phyloP scores from a whole-genome alignment of 1,284 basidiomycete genomes.

The Naganishia liquefaciens region DNA sequence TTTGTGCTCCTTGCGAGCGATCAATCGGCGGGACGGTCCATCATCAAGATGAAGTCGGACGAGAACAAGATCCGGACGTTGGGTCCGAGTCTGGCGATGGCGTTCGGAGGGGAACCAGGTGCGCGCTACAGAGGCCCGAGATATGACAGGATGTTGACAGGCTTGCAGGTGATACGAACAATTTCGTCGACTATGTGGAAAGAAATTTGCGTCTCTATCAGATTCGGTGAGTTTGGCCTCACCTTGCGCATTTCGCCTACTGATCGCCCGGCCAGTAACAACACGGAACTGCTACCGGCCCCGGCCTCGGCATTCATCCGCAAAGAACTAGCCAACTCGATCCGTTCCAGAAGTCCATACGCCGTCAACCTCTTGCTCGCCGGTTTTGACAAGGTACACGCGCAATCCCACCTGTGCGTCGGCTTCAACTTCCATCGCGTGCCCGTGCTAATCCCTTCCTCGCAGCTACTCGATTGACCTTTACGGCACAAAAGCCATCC shows the following conservation, averaged over 20 bases:
- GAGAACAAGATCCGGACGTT: slow-evolving; percentile 88
- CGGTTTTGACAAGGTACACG: slow-evolving; percentile 74
- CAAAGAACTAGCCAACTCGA: slow-evolving; percentile 79
- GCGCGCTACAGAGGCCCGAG: slow-evolving; percentile 35
- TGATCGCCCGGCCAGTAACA: slow-evolving; percentile 55
- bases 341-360: slow-evolving; percentile 86
- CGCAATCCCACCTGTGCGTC: slow-evolving; percentile 57
- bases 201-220: slow-evolving; percentile 94
- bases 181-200: slow-evolving; percentile 95
- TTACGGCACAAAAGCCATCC: slow-evolving; percentile 80
- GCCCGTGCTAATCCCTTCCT: too few species aligned
- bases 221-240: slow-evolving; percentile 66
- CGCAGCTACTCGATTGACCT: slow-evolving; percentile 87
- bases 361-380: slow-evolving; percentile 89
- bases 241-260: neutral
- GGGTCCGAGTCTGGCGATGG: slow-evolving; percentile 90
- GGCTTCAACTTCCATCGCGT: neutral
- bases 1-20: slow-evolving; percentile 90
- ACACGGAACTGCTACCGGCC: slow-evolving; percentile 81
- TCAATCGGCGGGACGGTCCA: slow-evolving; percentile 79
- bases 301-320: slow-evolving; percentile 95
- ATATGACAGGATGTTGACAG: neutral
- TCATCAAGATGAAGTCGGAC: slow-evolving; percentile 96
- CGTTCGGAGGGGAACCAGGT: slow-evolving; percentile 92
- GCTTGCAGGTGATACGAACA: slow-evolving; percentile 81